Percentiles rank a stretch among this genome's conserved stretches.
Evolutionary conservation across 2,329 filamentous ascomycete species (phyloP).

Genomic region (Exutisphaerella laricina): DNA sequence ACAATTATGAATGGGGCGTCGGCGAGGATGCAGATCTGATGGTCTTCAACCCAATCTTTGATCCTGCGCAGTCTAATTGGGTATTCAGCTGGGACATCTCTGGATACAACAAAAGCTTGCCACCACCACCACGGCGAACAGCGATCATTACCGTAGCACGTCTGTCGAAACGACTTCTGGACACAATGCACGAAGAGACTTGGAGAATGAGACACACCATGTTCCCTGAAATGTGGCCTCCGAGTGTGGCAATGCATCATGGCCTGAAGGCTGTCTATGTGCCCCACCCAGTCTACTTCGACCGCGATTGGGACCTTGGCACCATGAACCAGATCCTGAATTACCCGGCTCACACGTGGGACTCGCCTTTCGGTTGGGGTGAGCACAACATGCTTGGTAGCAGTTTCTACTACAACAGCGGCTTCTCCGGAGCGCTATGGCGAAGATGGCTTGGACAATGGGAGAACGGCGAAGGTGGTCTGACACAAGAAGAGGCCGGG

Average conservation of each 20-base stretch:
- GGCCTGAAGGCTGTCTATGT: constrained; percentile 73
- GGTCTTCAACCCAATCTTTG: constrained; percentile 73
- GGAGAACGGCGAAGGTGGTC: constrained; percentile 40
- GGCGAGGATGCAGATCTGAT: constrained; percentile 70
- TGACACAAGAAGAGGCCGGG: constrained; percentile 32
- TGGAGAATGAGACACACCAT: constrained; percentile 65
- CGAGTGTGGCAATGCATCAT: constrained; percentile 67
- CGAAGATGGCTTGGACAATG: constrained; percentile 45
- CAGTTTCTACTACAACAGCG: constrained; percentile 49
- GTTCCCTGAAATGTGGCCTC: constrained; percentile 74
- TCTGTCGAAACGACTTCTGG: constrained; percentile 63
- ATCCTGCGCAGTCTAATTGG: constrained; percentile 67
- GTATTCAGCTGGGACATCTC: constrained; percentile 63
- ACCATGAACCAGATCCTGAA: constrained; percentile 46
- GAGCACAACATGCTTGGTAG: constrained; percentile 48
- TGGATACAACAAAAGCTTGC: constrained; percentile 53
- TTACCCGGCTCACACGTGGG: constrained; percentile 41
- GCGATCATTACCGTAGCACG: constrained; percentile 75
- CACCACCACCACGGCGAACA: constrained; percentile 62
- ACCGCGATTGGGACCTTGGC: constrained; percentile 60
- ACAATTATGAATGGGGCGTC: constrained; percentile 69
- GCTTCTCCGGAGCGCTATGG: constrained; percentile 45
- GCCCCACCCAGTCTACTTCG: constrained; percentile 74
- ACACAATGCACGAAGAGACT: constrained; percentile 74
- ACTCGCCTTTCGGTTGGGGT: constrained; percentile 47